phyloP scores from a whole-genome alignment of 805 yeast genomes.

The Zygoascus tannicola region DNA sequence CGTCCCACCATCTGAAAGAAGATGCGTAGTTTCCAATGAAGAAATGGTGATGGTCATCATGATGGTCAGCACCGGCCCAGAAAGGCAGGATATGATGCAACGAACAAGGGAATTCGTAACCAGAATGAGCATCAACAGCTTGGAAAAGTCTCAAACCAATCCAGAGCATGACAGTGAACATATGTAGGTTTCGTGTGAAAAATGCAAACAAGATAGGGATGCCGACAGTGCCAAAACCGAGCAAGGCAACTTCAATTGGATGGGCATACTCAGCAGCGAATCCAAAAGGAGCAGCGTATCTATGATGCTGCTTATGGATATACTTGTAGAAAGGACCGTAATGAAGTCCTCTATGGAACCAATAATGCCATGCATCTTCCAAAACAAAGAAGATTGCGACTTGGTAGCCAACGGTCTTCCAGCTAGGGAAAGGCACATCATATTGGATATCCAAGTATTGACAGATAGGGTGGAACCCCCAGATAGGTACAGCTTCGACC shows the following conservation, averaged over 20 bases:
- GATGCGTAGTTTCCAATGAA: conserved; percentile 94
- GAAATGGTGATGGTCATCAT: conserved; percentile 93
- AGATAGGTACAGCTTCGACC: conserved; percentile 92
- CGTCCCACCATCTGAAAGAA: conserved; percentile 95
- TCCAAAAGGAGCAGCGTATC: conserved; percentile 97
- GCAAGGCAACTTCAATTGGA: conserved; percentile 81
- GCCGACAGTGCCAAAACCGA: conserved; percentile 95
- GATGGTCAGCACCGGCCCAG: conserved; percentile 99
- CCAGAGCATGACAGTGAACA: conserved; percentile 84
- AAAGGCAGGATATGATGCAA: conserved; percentile 83
- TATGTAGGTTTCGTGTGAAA: conserved; percentile 66
- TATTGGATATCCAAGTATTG: conserved; percentile 64
- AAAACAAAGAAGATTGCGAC: conserved; percentile 66
- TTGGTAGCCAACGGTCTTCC: conserved; percentile 51
- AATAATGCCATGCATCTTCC: conserved; percentile 96
- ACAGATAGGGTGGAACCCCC: conserved; percentile 94
- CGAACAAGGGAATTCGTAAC: conserved; percentile 97
- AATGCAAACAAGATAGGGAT: conserved; percentile 79
- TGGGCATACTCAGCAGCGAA: conserved; percentile 96
- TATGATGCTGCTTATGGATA: conserved; percentile 95
- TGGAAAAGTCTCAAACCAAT: conserved; percentile 80
- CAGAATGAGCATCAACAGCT: conserved; percentile 97
- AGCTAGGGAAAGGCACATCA: conserved; percentile 75
- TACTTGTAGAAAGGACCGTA: conserved; percentile 72
- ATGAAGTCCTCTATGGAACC: conserved; percentile 88